Evolutionary conservation across 208 protist genomes (phyloP).

Genomic region (Phytomonas sp.): DNA sequence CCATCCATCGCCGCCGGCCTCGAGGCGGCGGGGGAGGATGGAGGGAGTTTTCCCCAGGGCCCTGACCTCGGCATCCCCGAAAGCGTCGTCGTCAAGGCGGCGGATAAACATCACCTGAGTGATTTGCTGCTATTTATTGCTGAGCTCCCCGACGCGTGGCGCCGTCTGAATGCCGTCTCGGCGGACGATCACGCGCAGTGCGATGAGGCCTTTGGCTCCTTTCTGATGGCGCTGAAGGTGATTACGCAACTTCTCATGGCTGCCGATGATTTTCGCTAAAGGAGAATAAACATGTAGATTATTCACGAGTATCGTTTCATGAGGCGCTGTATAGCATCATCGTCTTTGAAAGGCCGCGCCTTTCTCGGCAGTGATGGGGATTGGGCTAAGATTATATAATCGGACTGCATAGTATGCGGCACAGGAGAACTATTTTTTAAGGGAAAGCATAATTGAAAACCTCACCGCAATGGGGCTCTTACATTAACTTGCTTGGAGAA

Average conservation of each 20-base stretch:
- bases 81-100: slow-evolving; percentile 23
- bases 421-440: not conserved
- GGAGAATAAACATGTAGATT: not conserved
- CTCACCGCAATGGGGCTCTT: not conserved
- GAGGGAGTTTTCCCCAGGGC: not conserved
- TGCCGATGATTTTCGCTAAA: slow-evolving; percentile 45
- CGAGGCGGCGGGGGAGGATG: not conserved
- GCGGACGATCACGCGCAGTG: slow-evolving; percentile 43
- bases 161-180: slow-evolving; percentile 33
- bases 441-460: not conserved
- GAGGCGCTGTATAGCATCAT: not conserved
- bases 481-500: not conserved
- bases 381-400: not conserved
- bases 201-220: slow-evolving; percentile 39
- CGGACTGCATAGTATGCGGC: not conserved
- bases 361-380: not conserved
- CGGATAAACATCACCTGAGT: slow-evolving; percentile 48
- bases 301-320: not conserved
- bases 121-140: slow-evolving; percentile 62
- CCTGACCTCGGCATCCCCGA: not conserved
- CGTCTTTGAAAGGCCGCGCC: not conserved
- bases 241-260: slow-evolving; percentile 74
- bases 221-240: slow-evolving; percentile 54
- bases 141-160: slow-evolving; percentile 51
- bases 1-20: not conserved